Evolutionary conservation across 352 stramenopile species (phyloP), one percentile per base, ranked within the genome.

Genomic region (Phytophthora pini): DNA sequence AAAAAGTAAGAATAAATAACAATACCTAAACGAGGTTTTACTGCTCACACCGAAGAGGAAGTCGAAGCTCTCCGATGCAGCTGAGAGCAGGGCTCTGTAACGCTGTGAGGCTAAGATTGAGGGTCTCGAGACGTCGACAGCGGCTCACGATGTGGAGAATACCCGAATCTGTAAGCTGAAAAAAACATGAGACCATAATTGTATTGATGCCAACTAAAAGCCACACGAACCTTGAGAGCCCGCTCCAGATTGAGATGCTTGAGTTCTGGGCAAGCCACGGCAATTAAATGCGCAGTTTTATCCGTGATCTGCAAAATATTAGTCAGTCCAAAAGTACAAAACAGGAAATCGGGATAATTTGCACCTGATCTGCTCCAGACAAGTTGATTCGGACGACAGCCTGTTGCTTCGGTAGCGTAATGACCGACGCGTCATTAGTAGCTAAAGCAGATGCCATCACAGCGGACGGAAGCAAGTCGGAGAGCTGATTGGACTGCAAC

Each of bases 21-120:
- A 11, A 34, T 13, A 36, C 3, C 31, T 13, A 9, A 4, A 13
- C 11, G 31, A 36, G 7, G 8, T 36, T 57, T 5, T 58, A 48
- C 24, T 67, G 52, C 68, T 76, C 56, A 76, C 86, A 87, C 67
- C 79, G 76, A 34, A 94, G 51, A 5, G 72, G 72, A 22, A 87
- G 46, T 53, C 64, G 79, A 20, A 76, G 73, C 6, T 92, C 82
- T 50, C 79, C 74, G 22, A 90, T 87, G 20, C 70, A 76, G n/a
- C 66, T 67, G 12, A 94, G 50, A n/a, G 81, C 73, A 12, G 61
- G 63, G 17, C 77, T 72, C n/a, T 82, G 72, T 8, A 94, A 67
- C 26, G 63, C 67, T 24, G 79, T 67, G 10, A 93, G 81, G 56
- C 68, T 87, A 3, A 92, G 36, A 32, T 88, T 76, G n/a, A 94